A percentile compares a stretch with the other conserved stretches of the same genome.
Conservation (phyloP, 176 grass and related monocot species). For the Zea mays region Zm-B73-REFERENCE-NAM-5.0 NC_050096.1:25310001-25310500, state of each 20-base stretch:
- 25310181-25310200: not conserved
- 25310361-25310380: slow-evolving; percentile 44
- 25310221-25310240: too few species aligned
- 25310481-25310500: slow-evolving; percentile 63
- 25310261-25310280: slow-evolving; percentile 7
- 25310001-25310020: not conserved
- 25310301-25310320: slow-evolving; percentile 43
- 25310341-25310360: not conserved
- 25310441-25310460: slow-evolving; percentile 60
- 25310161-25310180: not conserved
- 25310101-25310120: not conserved
- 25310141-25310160: not conserved
- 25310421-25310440: slow-evolving; percentile 92
- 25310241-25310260: not conserved
- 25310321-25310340: slow-evolving; percentile 16
- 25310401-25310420: slow-evolving; percentile 66
- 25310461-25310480: slow-evolving; percentile 66
- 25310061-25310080: slow-evolving; percentile 24
- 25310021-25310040: not conserved
- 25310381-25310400: slow-evolving; percentile 49
- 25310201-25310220: not conserved
- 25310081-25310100: slow-evolving; percentile 3
- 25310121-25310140: slow-evolving; percentile 1
- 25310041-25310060: not conserved
- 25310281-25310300: slow-evolving; percentile 27